A percentile compares a stretch with the other conserved stretches of the same genome.
Conservation (phyloP, 345 rosid genomes). For the Brassica juncea region DNA sequence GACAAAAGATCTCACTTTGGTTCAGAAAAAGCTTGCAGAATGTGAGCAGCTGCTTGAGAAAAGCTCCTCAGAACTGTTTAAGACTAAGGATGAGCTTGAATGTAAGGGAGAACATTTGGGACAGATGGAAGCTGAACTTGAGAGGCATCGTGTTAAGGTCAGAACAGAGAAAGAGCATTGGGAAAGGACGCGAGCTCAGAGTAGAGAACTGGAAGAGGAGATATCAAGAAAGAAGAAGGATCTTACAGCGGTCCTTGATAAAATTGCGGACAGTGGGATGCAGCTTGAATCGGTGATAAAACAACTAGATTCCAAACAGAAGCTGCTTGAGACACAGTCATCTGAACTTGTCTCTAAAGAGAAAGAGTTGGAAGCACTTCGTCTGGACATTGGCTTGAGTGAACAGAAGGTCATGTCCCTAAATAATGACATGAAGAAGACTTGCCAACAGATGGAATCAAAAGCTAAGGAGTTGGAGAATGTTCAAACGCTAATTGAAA, state of each 20-base stretch:
- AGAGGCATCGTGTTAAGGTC: background rate
- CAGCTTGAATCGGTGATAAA: conserved; percentile 9
- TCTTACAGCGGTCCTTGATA: background rate
- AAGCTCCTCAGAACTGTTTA: background rate
- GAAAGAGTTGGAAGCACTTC: conserved; percentile 16
- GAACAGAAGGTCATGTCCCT: background rate
- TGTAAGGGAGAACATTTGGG: conserved; percentile 1
- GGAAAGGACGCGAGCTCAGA: conserved; percentile 1
- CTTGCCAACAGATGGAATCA: conserved; percentile 15
- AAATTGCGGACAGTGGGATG: background rate
- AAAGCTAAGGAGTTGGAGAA: conserved; percentile 28
- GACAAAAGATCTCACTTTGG: background rate
- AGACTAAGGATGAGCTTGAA: conserved; percentile 23
- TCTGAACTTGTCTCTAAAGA: conserved; percentile 19
- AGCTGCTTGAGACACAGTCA: conserved; percentile 12
- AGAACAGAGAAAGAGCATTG: background rate
- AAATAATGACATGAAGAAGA: background rate
- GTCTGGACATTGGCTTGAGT: conserved; percentile 20
- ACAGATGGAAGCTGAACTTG: conserved; percentile 8
- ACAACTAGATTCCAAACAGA: conserved; percentile 15
- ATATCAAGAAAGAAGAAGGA: conserved; percentile 4
- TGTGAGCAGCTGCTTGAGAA: background rate
- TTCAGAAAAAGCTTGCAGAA: background rate
- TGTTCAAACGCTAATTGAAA: conserved; percentile 17
- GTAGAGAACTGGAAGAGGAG: conserved; percentile 16